These are phyloP conservation scores for Malus hybrid DNA, from an alignment of 331 rosid genomes.

Conservation along the genomic window DNA sequence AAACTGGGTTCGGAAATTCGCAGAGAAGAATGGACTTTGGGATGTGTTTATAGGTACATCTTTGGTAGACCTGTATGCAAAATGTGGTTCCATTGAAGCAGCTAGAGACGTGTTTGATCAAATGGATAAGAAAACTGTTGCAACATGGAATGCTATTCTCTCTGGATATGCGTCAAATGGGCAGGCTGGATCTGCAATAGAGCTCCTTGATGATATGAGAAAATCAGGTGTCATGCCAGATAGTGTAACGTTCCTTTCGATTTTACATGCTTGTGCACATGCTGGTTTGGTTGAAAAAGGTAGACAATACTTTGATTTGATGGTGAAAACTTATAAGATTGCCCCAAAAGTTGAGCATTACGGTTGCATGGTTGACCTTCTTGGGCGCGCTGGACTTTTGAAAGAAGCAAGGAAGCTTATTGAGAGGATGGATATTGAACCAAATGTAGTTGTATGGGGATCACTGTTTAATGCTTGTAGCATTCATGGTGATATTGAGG, in stretches of 20 bases:
- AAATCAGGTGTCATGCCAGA: neutral
- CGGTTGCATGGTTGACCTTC: neutral
- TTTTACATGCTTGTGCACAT: slow-evolving; percentile 8
- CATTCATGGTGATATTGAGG: slow-evolving; percentile 1
- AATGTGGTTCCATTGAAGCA: slow-evolving; percentile 4
- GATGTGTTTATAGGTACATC: neutral
- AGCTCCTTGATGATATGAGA: neutral
- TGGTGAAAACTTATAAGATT: neutral
- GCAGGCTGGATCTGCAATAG: neutral
- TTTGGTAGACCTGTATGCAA: slow-evolving; percentile 6
- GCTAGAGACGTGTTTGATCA: slow-evolving; percentile 6
- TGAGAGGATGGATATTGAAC: neutral
- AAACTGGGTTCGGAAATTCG: neutral
- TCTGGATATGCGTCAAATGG: neutral
- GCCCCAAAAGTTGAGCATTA: neutral
- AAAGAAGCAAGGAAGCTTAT: neutral
- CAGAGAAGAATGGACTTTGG: neutral
- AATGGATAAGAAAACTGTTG: neutral
- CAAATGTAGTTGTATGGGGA: neutral
- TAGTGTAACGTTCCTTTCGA: neutral
- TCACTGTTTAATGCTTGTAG: neutral
- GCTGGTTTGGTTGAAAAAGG: neutral
- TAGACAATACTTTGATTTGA: neutral
- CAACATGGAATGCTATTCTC: neutral
- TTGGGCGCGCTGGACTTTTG: neutral